Evolutionary conservation across 192 early-diverging fungal genomes (phyloP).

Genomic region (Rhizophagus prolifer): DNA sequence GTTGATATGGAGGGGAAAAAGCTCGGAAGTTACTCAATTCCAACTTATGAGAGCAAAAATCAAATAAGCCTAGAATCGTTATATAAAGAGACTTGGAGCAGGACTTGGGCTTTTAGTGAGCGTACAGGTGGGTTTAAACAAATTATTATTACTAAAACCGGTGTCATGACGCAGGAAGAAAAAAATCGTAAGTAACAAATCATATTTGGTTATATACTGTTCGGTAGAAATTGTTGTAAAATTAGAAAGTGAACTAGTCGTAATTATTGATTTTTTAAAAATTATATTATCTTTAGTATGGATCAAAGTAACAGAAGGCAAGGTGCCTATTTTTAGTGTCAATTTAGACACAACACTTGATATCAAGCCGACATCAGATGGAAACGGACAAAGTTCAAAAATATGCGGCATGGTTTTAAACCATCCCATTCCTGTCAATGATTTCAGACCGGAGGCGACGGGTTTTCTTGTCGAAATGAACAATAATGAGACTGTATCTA

Average conservation of each 20-base stretch:
- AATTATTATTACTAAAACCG: slow-evolving; percentile 1
- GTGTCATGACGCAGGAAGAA: slow-evolving; percentile 14
- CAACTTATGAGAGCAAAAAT: neutral
- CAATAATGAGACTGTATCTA: neutral
- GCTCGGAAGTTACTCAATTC: neutral
- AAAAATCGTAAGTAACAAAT: slow-evolving; percentile 5
- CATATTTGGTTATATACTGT: no score
- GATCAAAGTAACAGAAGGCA: slow-evolving; percentile 4
- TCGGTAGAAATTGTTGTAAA: no score
- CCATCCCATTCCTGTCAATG: slow-evolving; percentile 18
- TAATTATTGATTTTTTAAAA: neutral
- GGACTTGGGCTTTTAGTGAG: neutral
- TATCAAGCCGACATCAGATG: neutral
- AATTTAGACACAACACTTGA: neutral
- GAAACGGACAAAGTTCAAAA: neutral
- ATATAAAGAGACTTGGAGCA: neutral
- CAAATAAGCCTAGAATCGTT: neutral
- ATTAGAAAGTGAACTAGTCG: neutral
- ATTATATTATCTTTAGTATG: neutral
- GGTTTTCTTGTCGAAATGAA: slow-evolving; percentile 13
- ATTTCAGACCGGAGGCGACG: neutral
- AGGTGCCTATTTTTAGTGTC: neutral
- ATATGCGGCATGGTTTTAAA: slow-evolving; percentile 20
- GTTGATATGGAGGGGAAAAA: slow-evolving; percentile 6
- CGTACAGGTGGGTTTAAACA: neutral